Conservation (phyloP, 345 rosid species). For the Mercurialis annua region DNA sequence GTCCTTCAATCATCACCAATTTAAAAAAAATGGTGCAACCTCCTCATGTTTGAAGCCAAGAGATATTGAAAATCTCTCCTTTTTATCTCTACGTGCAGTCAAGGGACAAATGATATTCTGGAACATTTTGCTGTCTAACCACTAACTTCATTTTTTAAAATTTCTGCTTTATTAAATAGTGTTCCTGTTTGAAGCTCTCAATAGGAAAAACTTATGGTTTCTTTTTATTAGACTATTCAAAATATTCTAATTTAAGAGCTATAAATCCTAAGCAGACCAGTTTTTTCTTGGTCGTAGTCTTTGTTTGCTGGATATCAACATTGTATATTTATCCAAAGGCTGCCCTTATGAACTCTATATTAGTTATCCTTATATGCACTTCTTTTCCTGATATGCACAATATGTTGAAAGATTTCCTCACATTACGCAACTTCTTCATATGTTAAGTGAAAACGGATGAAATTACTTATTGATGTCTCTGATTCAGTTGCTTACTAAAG, state of each 20-base stretch:
- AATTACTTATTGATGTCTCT: not conserved
- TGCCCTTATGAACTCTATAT: not conserved
- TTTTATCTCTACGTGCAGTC: not conserved
- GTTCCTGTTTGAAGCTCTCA: not conserved
- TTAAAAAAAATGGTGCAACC: not conserved
- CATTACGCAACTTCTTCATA: not conserved
- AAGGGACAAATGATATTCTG: not conserved
- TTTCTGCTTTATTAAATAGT: not conserved
- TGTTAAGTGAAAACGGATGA: not conserved
- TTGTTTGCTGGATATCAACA: not conserved
- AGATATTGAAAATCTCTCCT: not conserved
- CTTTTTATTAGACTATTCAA: no score
- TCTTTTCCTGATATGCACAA: not conserved
- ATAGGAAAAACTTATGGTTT: no score
- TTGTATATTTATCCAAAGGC: not conserved
- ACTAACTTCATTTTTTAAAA: no score
- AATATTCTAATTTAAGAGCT: not conserved
- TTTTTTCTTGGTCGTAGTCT: not conserved
- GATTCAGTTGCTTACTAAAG: not conserved
- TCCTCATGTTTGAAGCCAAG: not conserved
- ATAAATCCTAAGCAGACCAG: not conserved
- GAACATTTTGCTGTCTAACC: not conserved
- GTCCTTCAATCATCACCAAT: not conserved
- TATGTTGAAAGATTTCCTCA: not conserved
- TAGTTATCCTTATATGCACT: not conserved